These are phyloP conservation scores for Starmerella sp. DNA, from an alignment of 805 yeast species.

Conservation along the genomic window DNA sequence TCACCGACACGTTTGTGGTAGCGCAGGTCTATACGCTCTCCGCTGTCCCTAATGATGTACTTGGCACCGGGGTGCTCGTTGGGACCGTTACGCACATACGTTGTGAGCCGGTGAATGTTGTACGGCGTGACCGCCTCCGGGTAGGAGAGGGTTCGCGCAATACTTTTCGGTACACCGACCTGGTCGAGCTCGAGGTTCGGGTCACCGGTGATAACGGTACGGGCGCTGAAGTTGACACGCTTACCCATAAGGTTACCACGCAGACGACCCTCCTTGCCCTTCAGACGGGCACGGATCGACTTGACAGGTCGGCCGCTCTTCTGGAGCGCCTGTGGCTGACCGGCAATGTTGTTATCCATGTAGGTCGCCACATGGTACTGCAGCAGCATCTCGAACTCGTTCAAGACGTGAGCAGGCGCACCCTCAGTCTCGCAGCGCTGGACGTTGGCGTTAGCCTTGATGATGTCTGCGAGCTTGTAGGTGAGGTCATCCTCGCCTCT, in stretches of 20 bases:
- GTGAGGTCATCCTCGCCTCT: constrained; percentile 99
- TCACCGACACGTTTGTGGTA: constrained; percentile 98
- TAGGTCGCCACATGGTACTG: constrained; percentile 98
- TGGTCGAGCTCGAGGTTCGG: constrained; percentile 95
- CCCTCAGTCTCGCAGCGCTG: constrained; percentile 97
- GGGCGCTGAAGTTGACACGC: constrained; percentile 97
- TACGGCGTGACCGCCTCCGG: constrained; percentile 98
- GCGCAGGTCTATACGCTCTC: constrained; percentile 95
- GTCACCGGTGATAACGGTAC: constrained; percentile 98
- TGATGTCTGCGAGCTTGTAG: constrained; percentile 88
- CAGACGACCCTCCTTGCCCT: constrained; percentile 98
- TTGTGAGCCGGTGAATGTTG: constrained; percentile 86
- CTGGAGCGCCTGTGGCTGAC: constrained; percentile 98
- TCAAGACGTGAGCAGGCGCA: constrained; percentile 95
- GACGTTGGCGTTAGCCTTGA: constrained; percentile 95
- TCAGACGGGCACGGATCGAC: constrained; percentile 96
- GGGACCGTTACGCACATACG: constrained; percentile 92
- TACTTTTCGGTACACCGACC: constrained; percentile 96
- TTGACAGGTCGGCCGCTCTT: constrained; percentile 98
- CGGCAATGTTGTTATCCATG: constrained; percentile 99
- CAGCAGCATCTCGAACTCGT: constrained; percentile 86
- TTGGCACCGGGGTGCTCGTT: constrained; percentile 99
- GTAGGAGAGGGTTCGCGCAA: constrained; percentile 88
- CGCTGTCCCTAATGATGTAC: constrained; percentile 94
- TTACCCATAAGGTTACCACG: constrained; percentile 99